phyloP scores from a whole-genome alignment of 148 eudicot species.

The Polygonum aviculare region DNA sequence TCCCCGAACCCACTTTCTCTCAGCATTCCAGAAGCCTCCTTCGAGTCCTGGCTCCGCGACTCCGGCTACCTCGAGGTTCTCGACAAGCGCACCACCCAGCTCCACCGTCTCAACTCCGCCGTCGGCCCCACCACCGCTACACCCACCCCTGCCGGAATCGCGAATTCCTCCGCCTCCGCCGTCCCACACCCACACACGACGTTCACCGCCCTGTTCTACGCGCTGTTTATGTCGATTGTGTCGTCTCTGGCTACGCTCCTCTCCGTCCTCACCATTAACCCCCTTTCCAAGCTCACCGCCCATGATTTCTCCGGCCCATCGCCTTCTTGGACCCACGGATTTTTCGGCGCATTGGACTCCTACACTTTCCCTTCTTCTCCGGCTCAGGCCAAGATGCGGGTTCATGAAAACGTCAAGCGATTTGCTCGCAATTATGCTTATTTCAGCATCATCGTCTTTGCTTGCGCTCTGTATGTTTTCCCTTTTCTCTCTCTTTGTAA shows the following conservation, averaged over 20 bases:
- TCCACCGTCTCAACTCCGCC: constrained; percentile 56
- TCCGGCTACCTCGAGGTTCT: constrained; percentile 76
- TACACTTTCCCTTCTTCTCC: constrained; percentile 68
- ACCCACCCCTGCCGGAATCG: constrained; percentile 11
- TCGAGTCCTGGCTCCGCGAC: constrained; percentile 98
- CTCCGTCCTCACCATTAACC: constrained; percentile 67
- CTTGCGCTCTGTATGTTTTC: constrained; percentile 59
- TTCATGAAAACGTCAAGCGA: constrained; percentile 81
- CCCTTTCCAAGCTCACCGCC: constrained; percentile 57
- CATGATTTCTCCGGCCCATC: constrained; percentile 47
- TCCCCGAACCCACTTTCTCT: constrained; percentile 68
- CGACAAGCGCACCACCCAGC: constrained; percentile 80
- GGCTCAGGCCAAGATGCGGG: constrained; percentile 58
- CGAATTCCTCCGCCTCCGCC: constrained; percentile 14
- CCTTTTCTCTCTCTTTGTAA: not conserved
- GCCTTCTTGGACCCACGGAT: constrained; percentile 50
- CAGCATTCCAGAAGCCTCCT: constrained; percentile 66
- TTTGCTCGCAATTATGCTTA: constrained; percentile 66
- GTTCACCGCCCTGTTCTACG: constrained; percentile 18
- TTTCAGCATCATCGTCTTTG: constrained; percentile 52
- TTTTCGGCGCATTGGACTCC: constrained; percentile 41
- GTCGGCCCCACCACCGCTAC: constrained; percentile 15
- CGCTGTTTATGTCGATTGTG: constrained; percentile 29
- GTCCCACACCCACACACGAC: constrained; percentile 16
- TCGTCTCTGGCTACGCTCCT: constrained; percentile 38